Base-by-base conservation (phyloP, 1,139 yeast species). In the Candida sp. region DNA sequence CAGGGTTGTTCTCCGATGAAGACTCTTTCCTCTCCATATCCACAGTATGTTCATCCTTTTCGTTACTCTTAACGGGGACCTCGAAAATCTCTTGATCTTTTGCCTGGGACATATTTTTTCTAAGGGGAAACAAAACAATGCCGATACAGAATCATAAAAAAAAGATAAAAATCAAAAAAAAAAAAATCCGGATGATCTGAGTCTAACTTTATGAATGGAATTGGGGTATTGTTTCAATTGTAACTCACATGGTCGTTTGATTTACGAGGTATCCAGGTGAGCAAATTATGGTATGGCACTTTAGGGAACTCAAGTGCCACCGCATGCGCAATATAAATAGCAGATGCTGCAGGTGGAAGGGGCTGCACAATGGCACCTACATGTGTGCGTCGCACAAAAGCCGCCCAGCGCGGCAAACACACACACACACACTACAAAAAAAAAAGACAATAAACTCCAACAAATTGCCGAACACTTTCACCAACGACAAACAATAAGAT, bases 201-300 rank as follows among this genome's bases (percentile, higher is more conserved):
- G 23, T 34, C 23, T 34, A n/a, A 7, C 23, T 34, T 34, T 34
- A 34, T n/a, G 38, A 34, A 34, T 34, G 8, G n/a, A 33, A 8
- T 33, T 11, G 37, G n/a, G 4, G n/a, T n/a, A n/a, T n/a, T n/a
- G n/a, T n/a, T n/a, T n/a, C n/a, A n/a, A n/a, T n/a, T n/a, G n/a
- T n/a, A n/a, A 17, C 2, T 17, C 17, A 17, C 2, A 17, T 2
- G 17, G 17, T 17, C 2, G 2, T 17, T 17, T 17, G 17, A 17
- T 17, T 2, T 17, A 17, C 17, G 17, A 17, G 17, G 17, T 17
- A 2, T 17, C 17, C 2, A 38, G 7, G 5, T 38, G 42, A 38
- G 42, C 42, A 38, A 38, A 38, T 38, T 38, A n/a, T 38, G 31
- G 9, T 38, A 26, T 38, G 42, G 31, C 26, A 38, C 42, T 38